Percentiles rank a stretch among this genome's conserved stretches.
These are phyloP conservation scores for Crithidia mellificae DNA, from an alignment of 208 protist genomes.

Conservation along the genomic window DNA sequence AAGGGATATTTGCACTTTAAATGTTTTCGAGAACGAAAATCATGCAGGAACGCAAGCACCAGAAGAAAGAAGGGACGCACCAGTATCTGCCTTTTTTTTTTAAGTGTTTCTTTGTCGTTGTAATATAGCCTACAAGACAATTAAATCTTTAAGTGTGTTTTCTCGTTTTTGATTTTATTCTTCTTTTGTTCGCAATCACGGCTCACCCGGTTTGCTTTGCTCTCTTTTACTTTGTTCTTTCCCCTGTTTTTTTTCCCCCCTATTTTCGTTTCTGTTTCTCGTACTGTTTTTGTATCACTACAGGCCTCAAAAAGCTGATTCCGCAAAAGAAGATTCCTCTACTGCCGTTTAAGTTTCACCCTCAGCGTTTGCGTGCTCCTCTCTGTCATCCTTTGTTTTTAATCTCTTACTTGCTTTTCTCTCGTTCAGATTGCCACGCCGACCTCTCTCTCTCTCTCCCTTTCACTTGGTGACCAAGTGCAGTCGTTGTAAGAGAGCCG, in stretches of 20 bases:
- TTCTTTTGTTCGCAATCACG: neutral
- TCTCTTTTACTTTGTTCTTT: constrained; percentile 2
- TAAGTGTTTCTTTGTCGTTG: too few species aligned
- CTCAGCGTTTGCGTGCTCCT: neutral
- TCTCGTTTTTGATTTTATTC: neutral
- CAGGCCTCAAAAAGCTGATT: neutral
- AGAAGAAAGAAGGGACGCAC: too few species aligned
- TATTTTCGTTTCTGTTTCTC: neutral
- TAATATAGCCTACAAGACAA: neutral
- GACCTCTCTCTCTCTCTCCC: too few species aligned
- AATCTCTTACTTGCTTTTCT: too few species aligned
- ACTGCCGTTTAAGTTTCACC: neutral
- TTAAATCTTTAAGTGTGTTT: neutral
- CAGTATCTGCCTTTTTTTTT: too few species aligned
- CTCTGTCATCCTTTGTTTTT: neutral
- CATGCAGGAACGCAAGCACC: too few species aligned
- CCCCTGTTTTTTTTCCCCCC: neutral
- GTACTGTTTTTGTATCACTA: neutral
- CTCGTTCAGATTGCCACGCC: too few species aligned
- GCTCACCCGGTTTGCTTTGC: neutral
- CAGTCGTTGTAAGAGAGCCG: too few species aligned
- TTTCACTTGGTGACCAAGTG: too few species aligned
- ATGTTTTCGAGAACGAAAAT: too few species aligned
- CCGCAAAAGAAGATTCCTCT: neutral
- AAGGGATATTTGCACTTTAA: too few species aligned